phyloP scores from a whole-genome alignment of 805 yeast species.

The Candida vartiovaarae region DNA sequence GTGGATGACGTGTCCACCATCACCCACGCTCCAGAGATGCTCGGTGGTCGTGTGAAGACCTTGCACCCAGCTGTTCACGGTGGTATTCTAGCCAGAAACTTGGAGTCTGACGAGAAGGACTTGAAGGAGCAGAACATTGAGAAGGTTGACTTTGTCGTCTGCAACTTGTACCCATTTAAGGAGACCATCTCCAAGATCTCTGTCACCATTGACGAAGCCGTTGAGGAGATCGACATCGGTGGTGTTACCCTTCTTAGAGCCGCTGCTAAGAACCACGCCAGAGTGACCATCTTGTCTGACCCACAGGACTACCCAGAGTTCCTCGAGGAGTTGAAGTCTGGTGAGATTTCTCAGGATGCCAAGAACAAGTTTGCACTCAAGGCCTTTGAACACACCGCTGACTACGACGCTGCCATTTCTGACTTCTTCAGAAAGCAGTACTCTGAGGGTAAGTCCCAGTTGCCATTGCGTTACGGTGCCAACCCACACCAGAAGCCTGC shows the following conservation, averaged over 20 bases:
- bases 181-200: conserved; percentile 94
- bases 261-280: conserved; percentile 95
- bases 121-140: conserved; percentile 84
- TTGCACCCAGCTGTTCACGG: conserved; percentile 99
- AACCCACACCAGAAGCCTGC: conserved; percentile 99
- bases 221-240: conserved; percentile 97
- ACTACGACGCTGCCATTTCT: conserved; percentile 90
- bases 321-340: conserved; percentile 64
- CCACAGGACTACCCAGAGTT: conserved; percentile 89
- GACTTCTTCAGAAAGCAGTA: conserved; percentile 98
- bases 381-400: conserved; percentile 98
- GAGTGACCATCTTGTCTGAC: conserved; percentile 93
- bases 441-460: conserved; percentile 81
- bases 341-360: conserved; percentile 64
- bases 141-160: conserved; percentile 94
- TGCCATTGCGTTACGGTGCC: conserved; percentile 96
- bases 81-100: conserved; percentile 90
- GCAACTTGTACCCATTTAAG: conserved; percentile 97
- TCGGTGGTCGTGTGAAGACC: conserved; percentile 97
- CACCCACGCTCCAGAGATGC: conserved; percentile 98
- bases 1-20: conserved; percentile 93
- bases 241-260: conserved; percentile 97
- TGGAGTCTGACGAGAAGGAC: conserved; percentile 86
- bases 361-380: conserved; percentile 85
- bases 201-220: conserved; percentile 95